phyloP scores from a whole-genome alignment of 23 red algal genomes.

The Chondrus crispus region DNA sequence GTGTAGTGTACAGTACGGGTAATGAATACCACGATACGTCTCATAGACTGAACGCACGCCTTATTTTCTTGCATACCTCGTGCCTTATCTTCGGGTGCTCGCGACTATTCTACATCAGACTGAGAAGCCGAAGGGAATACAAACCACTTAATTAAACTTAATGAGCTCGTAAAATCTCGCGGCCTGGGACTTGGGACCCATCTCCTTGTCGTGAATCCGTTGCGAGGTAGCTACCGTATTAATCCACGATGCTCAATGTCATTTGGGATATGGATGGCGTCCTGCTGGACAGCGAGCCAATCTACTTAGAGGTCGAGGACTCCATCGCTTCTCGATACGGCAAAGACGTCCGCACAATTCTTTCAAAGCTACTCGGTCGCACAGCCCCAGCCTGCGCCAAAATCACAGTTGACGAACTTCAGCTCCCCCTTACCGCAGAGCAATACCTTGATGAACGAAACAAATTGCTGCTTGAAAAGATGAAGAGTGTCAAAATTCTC shows the following conservation, averaged over 20 bases:
- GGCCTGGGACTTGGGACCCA: too few relatives aligned
- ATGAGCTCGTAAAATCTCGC: too few relatives aligned
- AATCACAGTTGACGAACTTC: conserved; percentile 42
- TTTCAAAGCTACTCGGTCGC: conserved; percentile 57
- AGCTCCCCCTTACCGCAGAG: conserved; percentile 19
- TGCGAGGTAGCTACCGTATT: too few relatives aligned
- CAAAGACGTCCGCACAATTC: conserved; percentile 55
- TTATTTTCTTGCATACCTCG: too few relatives aligned
- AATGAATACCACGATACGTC: too few relatives aligned
- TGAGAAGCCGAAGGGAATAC: too few relatives aligned
- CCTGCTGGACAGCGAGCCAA: conserved; percentile 83
- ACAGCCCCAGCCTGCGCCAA: conserved; percentile 32
- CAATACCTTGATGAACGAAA: conserved; percentile 56
- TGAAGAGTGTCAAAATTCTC: conserved; percentile 11
- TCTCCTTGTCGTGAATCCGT: too few relatives aligned
- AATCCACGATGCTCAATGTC: conserved; percentile 51
- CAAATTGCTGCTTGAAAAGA: conserved; percentile 3
- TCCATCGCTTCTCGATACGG: conserved; percentile 38
- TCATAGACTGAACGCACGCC: too few relatives aligned
- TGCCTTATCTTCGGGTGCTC: too few relatives aligned
- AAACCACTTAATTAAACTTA: too few relatives aligned
- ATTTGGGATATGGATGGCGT: conserved; percentile 98
- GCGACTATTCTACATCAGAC: too few relatives aligned
- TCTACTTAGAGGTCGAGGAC: conserved; percentile 64
- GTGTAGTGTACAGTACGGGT: too few relatives aligned